A percentile compares a stretch with the other conserved stretches of the same genome.
phyloP scores from a whole-genome alignment of 176 grass and related monocot species.

The Musa acuminata region DNA sequence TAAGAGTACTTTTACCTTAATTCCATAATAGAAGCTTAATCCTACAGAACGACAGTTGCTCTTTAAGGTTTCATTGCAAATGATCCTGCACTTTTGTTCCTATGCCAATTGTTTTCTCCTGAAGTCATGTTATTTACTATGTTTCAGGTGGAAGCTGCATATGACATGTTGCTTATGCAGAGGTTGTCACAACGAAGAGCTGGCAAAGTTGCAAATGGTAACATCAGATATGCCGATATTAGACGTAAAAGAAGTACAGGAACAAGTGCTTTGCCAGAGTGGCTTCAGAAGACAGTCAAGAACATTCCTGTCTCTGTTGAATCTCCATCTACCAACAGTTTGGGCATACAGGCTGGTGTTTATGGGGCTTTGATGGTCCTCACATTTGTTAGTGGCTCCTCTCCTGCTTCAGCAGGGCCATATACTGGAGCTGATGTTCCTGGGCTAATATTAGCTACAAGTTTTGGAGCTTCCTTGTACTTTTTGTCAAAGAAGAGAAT shows the following conservation, averaged over 20 bases:
- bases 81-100: background rate
- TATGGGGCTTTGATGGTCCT: conserved; percentile 82
- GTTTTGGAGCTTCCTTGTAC: conserved; percentile 82
- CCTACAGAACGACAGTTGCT: background rate
- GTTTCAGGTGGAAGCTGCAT: conserved; percentile 85
- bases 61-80: too few relatives aligned
- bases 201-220: conserved; percentile 76
- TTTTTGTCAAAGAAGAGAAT: conserved; percentile 90
- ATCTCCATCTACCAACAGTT: conserved; percentile 41
- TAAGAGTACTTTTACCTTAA: too few relatives aligned
- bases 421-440: conserved; percentile 68
- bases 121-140: conserved; percentile 18
- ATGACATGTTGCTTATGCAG: conserved; percentile 89
- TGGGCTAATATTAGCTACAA: conserved; percentile 69
- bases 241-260: conserved; percentile 49
- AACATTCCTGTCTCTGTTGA: conserved; percentile 62
- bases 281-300: conserved; percentile 66
- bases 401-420: conserved; percentile 38
- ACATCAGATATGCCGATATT: conserved; percentile 87
- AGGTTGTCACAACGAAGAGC: conserved; percentile 62
- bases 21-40: too few relatives aligned
- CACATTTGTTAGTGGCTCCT: conserved; percentile 73
- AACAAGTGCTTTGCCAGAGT: conserved; percentile 36
- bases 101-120: background rate
- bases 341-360: conserved; percentile 63